These are phyloP conservation scores for Exophiala sp. DNA, from an alignment of 2,329 filamentous ascomycete genomes.

Conservation along the genomic window DNA sequence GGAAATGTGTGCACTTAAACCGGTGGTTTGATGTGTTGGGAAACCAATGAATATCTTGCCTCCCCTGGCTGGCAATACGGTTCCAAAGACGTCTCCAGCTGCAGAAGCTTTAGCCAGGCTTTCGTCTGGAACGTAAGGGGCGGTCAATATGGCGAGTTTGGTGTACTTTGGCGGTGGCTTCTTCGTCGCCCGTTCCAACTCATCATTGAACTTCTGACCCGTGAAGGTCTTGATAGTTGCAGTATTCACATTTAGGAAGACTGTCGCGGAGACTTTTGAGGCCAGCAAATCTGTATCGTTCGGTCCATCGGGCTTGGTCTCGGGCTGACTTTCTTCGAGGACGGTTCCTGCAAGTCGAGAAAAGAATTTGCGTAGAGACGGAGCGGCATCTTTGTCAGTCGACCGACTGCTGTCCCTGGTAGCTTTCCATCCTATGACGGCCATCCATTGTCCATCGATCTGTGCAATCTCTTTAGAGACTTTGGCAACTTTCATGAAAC, in stretches of 20 bases:
- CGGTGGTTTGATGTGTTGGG: conserved; percentile 94
- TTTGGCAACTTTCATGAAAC: conserved; percentile 78
- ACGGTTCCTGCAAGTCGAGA: conserved; percentile 63
- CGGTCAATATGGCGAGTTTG: conserved; percentile 80
- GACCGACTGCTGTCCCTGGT: conserved; percentile 42
- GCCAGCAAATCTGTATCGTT: conserved; percentile 63
- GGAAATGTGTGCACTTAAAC: conserved; percentile 87
- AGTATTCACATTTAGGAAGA: conserved; percentile 85
- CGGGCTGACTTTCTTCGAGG: conserved; percentile 16
- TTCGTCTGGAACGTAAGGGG: conserved; percentile 68
- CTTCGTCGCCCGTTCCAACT: conserved; percentile 93
- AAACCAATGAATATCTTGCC: conserved; percentile 97
- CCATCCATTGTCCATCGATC: conserved; percentile 88
- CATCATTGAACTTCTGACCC: conserved; percentile 67
- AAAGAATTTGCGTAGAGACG: conserved; percentile 75
- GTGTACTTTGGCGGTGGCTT: conserved; percentile 90
- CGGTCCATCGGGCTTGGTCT: conserved; percentile 45
- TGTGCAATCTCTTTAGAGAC: conserved; percentile 84
- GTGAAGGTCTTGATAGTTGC: conserved; percentile 77
- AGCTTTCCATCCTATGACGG: conserved; percentile 78
- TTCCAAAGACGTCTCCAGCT: conserved; percentile 72
- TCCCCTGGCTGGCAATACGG: conserved; percentile 82
- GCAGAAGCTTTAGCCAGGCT: conserved; percentile 29
- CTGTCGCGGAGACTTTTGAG: conserved; percentile 63
- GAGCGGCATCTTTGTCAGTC: conserved; percentile 44